phyloP scores from a whole-genome alignment of 2,329 filamentous ascomycete species.

The Botrytis elliptica region DNA sequence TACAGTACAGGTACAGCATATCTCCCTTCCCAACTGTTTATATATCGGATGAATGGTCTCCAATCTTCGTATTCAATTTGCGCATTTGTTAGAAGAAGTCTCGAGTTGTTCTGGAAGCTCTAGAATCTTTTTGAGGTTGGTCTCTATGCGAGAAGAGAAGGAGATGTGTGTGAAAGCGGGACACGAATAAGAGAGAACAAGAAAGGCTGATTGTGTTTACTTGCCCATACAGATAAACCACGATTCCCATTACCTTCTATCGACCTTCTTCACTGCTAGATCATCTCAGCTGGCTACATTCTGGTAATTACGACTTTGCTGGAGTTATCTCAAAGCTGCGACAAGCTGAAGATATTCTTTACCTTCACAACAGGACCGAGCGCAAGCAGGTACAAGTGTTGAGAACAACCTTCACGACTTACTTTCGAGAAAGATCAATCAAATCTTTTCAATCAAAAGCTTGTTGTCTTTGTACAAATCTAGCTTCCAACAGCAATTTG shows the following conservation, averaged over 20 bases:
- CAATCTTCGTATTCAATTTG: not conserved
- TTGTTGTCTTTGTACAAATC: not conserved
- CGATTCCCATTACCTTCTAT: not conserved
- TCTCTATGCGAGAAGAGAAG: not conserved
- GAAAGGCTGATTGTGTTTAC: not conserved
- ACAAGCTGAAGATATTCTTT: constrained; percentile 26
- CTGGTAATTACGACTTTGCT: not conserved
- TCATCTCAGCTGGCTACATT: not conserved
- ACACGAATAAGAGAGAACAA: not conserved
- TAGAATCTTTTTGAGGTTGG: not conserved
- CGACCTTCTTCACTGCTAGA: not conserved
- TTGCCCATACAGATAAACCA: not conserved
- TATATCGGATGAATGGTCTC: not conserved
- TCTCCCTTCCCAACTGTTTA: not conserved
- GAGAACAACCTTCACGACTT: constrained; percentile 3
- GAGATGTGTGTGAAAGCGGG: not conserved
- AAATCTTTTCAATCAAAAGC: not conserved
- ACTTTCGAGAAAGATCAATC: not conserved
- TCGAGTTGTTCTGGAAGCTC: constrained; percentile 25
- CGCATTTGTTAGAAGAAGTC: not conserved
- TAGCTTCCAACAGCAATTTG: not conserved
- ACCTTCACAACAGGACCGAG: constrained; percentile 34
- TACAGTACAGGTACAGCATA: constrained; percentile 15
- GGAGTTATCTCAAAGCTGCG: constrained; percentile 30
- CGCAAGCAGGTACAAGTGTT: constrained; percentile 23